These are phyloP conservation scores for Zygoascus tannicola DNA, from an alignment of 805 yeast species.

Conservation along the genomic window DNA sequence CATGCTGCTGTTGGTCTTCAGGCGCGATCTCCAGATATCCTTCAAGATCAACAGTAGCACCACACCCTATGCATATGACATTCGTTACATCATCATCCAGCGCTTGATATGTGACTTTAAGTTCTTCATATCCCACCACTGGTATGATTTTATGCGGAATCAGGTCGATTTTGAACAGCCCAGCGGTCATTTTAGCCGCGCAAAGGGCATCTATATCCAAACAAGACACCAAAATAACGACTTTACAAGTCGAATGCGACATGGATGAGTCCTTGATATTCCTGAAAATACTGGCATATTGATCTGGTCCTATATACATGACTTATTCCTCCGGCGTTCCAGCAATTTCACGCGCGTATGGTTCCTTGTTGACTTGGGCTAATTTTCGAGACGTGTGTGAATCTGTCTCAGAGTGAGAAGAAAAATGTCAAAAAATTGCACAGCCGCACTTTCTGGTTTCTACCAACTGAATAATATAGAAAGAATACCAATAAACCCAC, in stretches of 20 bases:
- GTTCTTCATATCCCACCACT: constrained; percentile 81
- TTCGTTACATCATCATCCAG: constrained; percentile 70
- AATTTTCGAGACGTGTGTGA: no score
- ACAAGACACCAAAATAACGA: constrained; percentile 83
- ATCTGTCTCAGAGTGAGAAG: no score
- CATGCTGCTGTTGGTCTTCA: constrained; percentile 22
- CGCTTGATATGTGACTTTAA: constrained; percentile 47
- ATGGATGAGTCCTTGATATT: constrained; percentile 62
- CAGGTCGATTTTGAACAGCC: constrained; percentile 65
- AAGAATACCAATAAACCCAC: no score
- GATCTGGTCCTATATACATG: constrained; percentile 70
- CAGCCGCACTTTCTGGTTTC: no score
- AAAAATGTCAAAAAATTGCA: no score
- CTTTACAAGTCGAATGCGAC: constrained; percentile 86
- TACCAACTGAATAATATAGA: no score
- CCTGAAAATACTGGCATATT: constrained; percentile 58
- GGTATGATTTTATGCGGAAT: constrained; percentile 86
- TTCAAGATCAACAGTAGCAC: constrained; percentile 80
- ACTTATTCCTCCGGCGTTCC: no score
- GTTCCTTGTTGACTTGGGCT: no score
- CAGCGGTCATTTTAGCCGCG: constrained; percentile 68
- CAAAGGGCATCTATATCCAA: constrained; percentile 87
- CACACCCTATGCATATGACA: constrained; percentile 81
- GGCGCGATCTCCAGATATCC: constrained; percentile 35
- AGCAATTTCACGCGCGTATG: no score